These are phyloP conservation scores for Cordyceps fumosorosea DNA, from an alignment of 2,329 filamentous ascomycete genomes.

Conservation along the genomic window DNA sequence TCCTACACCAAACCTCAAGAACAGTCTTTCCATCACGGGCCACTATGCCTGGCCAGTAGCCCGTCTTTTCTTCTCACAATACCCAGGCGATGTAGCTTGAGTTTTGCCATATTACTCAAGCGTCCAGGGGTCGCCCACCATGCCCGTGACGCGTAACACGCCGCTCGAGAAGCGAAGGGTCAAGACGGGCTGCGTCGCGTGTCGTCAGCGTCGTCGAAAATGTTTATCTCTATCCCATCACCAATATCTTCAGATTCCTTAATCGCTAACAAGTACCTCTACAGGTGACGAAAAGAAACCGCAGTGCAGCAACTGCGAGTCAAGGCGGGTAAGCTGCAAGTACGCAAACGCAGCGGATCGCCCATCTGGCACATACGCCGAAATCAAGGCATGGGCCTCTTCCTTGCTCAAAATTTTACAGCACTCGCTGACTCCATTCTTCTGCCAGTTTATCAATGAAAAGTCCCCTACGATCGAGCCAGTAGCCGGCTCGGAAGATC, in stretches of 20 bases:
- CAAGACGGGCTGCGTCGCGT: slow-evolving; percentile 18
- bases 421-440: no score
- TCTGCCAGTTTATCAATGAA: background rate
- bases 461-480: background rate
- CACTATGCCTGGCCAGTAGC: background rate
- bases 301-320: slow-evolving; percentile 16
- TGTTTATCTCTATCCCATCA: slow-evolving; percentile 6
- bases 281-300: slow-evolving; percentile 19
- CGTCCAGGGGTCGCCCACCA: background rate
- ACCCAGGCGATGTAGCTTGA: background rate
- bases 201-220: slow-evolving; percentile 18
- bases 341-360: slow-evolving; percentile 10
- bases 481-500: background rate
- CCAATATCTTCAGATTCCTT: no score
- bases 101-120: background rate
- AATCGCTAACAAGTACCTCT: background rate
- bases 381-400: slow-evolving; percentile 11
- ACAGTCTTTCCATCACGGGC: background rate
- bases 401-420: background rate
- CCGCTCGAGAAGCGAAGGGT: slow-evolving; percentile 18
- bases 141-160: slow-evolving; percentile 16
- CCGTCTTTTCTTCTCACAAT: background rate
- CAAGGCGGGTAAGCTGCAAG: slow-evolving; percentile 13
- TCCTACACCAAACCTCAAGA: background rate
- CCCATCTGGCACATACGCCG: background rate